Conservation (phyloP, 2,329 filamentous ascomycete genomes). For the Chrysosphaeria jannelii region DNA sequence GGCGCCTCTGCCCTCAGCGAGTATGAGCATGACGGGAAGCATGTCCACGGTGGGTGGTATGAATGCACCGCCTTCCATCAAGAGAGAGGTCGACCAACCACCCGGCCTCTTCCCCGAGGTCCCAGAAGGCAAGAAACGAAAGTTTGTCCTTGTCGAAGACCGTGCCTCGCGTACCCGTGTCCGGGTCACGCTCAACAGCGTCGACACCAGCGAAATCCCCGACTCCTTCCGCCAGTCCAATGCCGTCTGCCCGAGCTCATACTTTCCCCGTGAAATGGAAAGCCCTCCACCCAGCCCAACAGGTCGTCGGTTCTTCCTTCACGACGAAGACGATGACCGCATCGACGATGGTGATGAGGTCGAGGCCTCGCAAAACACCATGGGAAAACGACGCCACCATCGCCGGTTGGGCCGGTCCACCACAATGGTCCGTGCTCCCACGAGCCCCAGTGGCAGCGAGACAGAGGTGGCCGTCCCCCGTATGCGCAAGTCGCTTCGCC, state of each 20-base stretch:
- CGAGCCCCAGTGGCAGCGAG: slow-evolving; percentile 16
- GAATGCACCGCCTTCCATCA: slow-evolving; percentile 7
- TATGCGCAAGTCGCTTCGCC: slow-evolving; percentile 35
- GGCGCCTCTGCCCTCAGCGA: slow-evolving; percentile 13
- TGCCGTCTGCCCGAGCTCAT: slow-evolving; percentile 71
- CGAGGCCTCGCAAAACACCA: slow-evolving; percentile 14
- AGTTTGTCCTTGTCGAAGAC: slow-evolving; percentile 91
- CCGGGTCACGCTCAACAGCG: slow-evolving; percentile 70
- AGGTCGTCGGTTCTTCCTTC: slow-evolving; percentile 43
- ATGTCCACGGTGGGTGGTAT: slow-evolving; percentile 22
- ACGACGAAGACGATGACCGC: slow-evolving; percentile 28
- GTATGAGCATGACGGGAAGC: slow-evolving; percentile 21
- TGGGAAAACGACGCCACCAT: slow-evolving; percentile 8
- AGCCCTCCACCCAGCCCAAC: slow-evolving; percentile 49
- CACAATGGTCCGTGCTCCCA: slow-evolving; percentile 24
- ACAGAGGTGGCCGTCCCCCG: slow-evolving; percentile 46
- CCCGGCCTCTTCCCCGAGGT: slow-evolving; percentile 61
- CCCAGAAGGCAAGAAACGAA: slow-evolving; percentile 70
- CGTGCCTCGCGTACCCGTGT: slow-evolving; percentile 61
- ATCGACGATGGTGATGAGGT: slow-evolving; percentile 18
- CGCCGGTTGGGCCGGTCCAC: slow-evolving; percentile 4
- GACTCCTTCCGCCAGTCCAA: slow-evolving; percentile 80
- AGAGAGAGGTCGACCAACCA: slow-evolving; percentile 24
- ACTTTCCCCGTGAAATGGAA: slow-evolving; percentile 83
- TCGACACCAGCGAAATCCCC: slow-evolving; percentile 85